These are phyloP conservation scores for Polyporus tsugae DNA, from an alignment of 1,284 basidiomycete species.

Conservation along the genomic window DNA sequence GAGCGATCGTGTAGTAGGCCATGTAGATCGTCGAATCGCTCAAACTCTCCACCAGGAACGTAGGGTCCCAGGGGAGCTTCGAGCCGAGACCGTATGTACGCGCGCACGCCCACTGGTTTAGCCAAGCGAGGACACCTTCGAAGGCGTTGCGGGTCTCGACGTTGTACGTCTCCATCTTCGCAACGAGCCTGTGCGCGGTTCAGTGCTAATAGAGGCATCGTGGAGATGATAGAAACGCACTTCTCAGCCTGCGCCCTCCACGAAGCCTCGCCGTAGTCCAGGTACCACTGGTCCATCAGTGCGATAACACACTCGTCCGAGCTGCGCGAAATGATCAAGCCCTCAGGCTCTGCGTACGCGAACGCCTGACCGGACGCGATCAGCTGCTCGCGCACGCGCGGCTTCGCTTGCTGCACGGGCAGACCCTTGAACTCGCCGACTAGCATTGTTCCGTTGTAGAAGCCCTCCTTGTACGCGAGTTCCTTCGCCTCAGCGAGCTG, in stretches of 20 bases:
- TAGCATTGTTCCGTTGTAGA: conserved; percentile 93
- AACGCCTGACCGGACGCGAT: conserved; percentile 84
- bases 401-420: conserved; percentile 91
- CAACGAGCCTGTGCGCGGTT: conserved; percentile 65
- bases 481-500: conserved; percentile 98
- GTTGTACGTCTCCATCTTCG: conserved; percentile 91
- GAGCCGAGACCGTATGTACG: conserved; percentile 97
- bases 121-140: conserved; percentile 92
- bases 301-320: conserved; percentile 98
- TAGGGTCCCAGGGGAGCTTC: conserved; percentile 95
- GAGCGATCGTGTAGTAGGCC: conserved; percentile 96
- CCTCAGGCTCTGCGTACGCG: conserved; percentile 96
- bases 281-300: conserved; percentile 99
- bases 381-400: conserved; percentile 87
- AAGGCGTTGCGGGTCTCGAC: conserved; percentile 92
- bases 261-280: conserved; percentile 93
- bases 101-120: conserved; percentile 99
- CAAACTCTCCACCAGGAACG: conserved; percentile 96
- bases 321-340: conserved; percentile 88
- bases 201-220: conserved; percentile 16
- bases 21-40: conserved; percentile 99
- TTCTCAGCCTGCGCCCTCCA: conserved; percentile 91
- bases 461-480: conserved; percentile 98
- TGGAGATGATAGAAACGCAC: conserved; percentile 52
- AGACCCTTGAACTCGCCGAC: conserved; percentile 90